A percentile compares a stretch with the other conserved stretches of the same genome.
Evolutionary conservation across 305 asterid genomes (phyloP).

Genomic region (Coffea humblotiana): DNA sequence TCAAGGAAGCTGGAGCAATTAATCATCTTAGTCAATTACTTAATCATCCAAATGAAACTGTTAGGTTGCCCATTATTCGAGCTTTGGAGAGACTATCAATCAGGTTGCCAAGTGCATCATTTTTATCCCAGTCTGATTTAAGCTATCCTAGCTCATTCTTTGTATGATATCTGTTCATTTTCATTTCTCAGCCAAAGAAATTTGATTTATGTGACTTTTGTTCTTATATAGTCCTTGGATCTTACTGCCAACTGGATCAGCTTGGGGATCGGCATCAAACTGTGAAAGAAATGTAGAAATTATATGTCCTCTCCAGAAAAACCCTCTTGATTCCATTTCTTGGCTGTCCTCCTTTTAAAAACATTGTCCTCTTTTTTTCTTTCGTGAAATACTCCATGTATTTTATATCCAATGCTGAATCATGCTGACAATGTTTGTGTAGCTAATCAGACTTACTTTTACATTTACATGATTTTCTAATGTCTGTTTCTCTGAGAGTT

Average conservation of each 20-base stretch:
- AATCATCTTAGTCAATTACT: conserved; percentile 62
- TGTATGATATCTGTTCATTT: neutral
- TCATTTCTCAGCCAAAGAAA: neutral
- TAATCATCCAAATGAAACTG: conserved; percentile 53
- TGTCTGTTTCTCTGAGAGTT: neutral
- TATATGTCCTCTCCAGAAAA: neutral
- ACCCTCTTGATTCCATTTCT: neutral
- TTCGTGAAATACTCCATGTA: neutral
- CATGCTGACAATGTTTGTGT: neutral
- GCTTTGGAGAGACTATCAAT: conserved; percentile 78
- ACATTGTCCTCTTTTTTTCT: neutral
- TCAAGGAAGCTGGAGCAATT: conserved; percentile 83
- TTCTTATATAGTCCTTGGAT: neutral
- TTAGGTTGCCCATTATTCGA: conserved; percentile 52
- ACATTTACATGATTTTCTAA: neutral
- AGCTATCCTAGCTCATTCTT: conserved; percentile 6
- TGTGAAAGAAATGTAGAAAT: neutral
- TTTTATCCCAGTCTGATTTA: neutral
- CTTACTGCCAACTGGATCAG: neutral
- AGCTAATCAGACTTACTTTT: neutral
- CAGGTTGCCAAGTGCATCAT: conserved; percentile 46
- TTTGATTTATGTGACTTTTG: neutral
- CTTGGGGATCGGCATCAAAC: neutral
- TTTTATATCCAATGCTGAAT: neutral
- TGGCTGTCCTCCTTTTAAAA: neutral